Base-by-base conservation (phyloP, 345 rosid species). In the Geranium brycei region DNA sequence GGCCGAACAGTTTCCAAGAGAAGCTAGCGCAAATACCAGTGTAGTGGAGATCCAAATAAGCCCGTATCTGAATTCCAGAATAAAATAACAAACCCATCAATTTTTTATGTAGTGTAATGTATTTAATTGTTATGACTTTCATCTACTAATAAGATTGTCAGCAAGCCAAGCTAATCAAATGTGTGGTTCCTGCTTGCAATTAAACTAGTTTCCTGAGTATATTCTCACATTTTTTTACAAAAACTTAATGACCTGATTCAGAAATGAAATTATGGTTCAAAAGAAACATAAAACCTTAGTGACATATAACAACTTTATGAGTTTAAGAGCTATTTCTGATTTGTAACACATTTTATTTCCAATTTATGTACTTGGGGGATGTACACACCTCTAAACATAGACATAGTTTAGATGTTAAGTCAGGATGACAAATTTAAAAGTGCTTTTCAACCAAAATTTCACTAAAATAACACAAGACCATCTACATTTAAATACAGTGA, bases 41-140 rank as follows among this genome's bases (percentile, higher is more conserved):
- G 96, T 90, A 18, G 99, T 93, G 66, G 91, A 81, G 72, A 93
- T 77, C 99, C 99, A 88, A 65, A 93, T 70, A 68, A 83, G 87
- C 19, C 99, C 99, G 71, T 91, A 93, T 76, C 97, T 93, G 75
- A 60, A 79, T 62, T 70, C 51, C 16, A n/a, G 47, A 71, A 60
- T 23, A 66, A 53, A 64, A 19, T n/a, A 61, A 35, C 62, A 58
- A 40, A 47, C 51, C 38, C 60, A 14, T 65, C 28, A 59, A 61
- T 38, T 17, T 11, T 19, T 28, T 0, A 61, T 31, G 32, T 35
- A 64, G 32, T 0, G 11, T 47, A 47, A 47, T 47, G 53, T 65
- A 32, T 58, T 23, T 19, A 6, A 59, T 59, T 19, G 31, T 59
- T 23, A 19, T 59, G 31, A 11, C 7, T 19, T 31, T 14, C 14